phyloP scores from a whole-genome alignment of 345 rosid species.

The Euphorbia peplus region DNA sequence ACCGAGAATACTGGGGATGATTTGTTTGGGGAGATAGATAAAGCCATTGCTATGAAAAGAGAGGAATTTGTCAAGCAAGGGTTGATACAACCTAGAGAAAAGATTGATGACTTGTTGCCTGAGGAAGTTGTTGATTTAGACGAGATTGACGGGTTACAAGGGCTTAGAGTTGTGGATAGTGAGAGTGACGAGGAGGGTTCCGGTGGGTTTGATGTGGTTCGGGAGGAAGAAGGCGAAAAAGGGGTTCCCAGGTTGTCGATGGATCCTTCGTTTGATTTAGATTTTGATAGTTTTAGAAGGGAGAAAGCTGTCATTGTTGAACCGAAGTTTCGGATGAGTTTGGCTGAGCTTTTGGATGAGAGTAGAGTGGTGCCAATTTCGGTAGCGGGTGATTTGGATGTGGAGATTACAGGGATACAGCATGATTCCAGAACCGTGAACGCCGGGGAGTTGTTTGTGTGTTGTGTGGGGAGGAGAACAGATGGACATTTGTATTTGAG shows the following conservation, averaged over 20 bases:
- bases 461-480: conserved; percentile 63
- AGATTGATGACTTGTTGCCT: conserved; percentile 54
- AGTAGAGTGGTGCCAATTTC: conserved; percentile 86
- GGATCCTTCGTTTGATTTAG: conserved; percentile 66
- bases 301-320: conserved; percentile 57
- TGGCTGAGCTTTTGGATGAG: conserved; percentile 92
- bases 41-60: conserved; percentile 75
- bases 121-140: conserved; percentile 82
- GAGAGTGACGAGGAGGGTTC: conserved; percentile 30
- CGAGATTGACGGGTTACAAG: conserved; percentile 66
- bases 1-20: conserved; percentile 53
- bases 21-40: conserved; percentile 76
- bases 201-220: conserved; percentile 28
- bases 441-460: conserved; percentile 85
- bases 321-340: conserved; percentile 69
- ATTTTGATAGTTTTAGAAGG: conserved; percentile 65
- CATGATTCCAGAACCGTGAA: conserved; percentile 83
- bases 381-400: conserved; percentile 78
- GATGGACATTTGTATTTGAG: conserved; percentile 71
- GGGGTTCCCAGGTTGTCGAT: conserved; percentile 19
- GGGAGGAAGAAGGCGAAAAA: conserved; percentile 25
- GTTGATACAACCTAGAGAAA: conserved; percentile 43
- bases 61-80: conserved; percentile 80
- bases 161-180: conserved; percentile 40
- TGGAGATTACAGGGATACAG: conserved; percentile 82